Conservation (phyloP, 1,284 basidiomycete genomes). For the Vanrija humicola region DNA sequence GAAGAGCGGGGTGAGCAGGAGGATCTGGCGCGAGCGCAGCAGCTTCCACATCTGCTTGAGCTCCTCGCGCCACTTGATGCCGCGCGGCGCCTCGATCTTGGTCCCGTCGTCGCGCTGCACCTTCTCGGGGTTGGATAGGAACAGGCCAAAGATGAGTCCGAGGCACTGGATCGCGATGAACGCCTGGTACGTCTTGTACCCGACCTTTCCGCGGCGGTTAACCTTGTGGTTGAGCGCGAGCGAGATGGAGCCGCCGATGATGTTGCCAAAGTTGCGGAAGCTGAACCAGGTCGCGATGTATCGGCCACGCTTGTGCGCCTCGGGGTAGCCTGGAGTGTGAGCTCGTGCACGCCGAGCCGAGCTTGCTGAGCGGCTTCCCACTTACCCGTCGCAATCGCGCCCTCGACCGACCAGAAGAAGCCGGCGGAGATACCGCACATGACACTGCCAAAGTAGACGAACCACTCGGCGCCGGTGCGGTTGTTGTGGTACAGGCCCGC, state of each 20-base stretch:
- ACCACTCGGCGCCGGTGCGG: constrained; percentile 22
- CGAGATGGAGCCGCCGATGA: constrained; percentile 28
- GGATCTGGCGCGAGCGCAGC: constrained; percentile 6
- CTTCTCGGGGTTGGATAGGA: constrained; percentile 23
- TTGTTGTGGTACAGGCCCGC: constrained; percentile 37
- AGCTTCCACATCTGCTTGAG: constrained; percentile 13
- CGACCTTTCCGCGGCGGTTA: constrained; percentile 18
- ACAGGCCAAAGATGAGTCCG: constrained; percentile 16
- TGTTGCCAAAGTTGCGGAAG: constrained; percentile 25
- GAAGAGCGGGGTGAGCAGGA: constrained; percentile 25
- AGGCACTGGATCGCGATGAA: constrained; percentile 32
- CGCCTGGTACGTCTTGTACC: constrained; percentile 26
- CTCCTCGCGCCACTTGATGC: constrained; percentile 18
- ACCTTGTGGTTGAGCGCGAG: constrained; percentile 15
- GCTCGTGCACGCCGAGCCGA: not conserved
- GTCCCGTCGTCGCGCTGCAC: constrained; percentile 30
- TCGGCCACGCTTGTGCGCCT: not conserved
- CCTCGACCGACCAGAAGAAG: constrained; percentile 28
- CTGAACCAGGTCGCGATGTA: constrained; percentile 32
- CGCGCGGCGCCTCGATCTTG: constrained; percentile 18
- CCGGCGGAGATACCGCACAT: constrained; percentile 34
- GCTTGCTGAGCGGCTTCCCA: not conserved
- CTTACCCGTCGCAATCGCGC: not conserved
- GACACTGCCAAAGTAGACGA: constrained; percentile 29
- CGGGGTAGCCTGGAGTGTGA: not conserved